A percentile compares a stretch with the other conserved stretches of the same genome.
Conservation (phyloP, 1,139 yeast genomes). For the Nakaseomyces sp. region DNA sequence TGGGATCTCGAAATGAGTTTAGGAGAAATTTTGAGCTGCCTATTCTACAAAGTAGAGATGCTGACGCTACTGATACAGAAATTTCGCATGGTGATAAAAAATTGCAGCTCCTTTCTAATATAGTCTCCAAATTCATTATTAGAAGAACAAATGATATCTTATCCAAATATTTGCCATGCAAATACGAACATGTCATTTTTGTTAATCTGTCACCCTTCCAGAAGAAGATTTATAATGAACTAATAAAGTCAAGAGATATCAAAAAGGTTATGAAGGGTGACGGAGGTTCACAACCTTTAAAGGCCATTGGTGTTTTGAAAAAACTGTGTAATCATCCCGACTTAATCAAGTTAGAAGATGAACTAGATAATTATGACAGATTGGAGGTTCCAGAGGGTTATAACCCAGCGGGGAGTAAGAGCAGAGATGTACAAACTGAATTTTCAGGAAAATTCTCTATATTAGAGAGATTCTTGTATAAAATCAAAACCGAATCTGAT, state of each 20-base stretch:
- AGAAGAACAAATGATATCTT: conserved; percentile 92
- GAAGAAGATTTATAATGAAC: conserved; percentile 56
- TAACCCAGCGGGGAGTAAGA: conserved; percentile 24
- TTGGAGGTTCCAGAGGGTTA: conserved; percentile 67
- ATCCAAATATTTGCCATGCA: conserved; percentile 87
- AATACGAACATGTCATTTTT: conserved; percentile 91
- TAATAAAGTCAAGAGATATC: conserved; percentile 75
- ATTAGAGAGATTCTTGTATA: conserved; percentile 61
- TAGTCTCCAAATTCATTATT: conserved; percentile 85
- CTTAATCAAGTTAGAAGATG: conserved; percentile 64
- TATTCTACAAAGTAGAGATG: conserved; percentile 81
- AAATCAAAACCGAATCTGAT: conserved; percentile 70
- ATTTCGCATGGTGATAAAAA: conserved; percentile 63
- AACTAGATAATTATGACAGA: conserved; percentile 57
- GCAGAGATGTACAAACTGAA: conserved; percentile 46
- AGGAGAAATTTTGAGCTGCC: conserved; percentile 74
- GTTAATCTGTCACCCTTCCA: conserved; percentile 81
- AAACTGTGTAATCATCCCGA: conserved; percentile 94
- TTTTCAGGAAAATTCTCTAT: conserved; percentile 53
- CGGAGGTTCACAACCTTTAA: conserved; percentile 70
- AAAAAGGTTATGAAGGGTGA: conserved; percentile 47
- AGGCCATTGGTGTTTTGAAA: conserved; percentile 81
- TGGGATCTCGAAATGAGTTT: conserved; percentile 79
- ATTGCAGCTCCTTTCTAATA: conserved; percentile 56
- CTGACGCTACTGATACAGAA: conserved; percentile 79